phyloP scores from a whole-genome alignment of 2,329 filamentous ascomycete genomes.

The Aspergillus udagawae region DNA sequence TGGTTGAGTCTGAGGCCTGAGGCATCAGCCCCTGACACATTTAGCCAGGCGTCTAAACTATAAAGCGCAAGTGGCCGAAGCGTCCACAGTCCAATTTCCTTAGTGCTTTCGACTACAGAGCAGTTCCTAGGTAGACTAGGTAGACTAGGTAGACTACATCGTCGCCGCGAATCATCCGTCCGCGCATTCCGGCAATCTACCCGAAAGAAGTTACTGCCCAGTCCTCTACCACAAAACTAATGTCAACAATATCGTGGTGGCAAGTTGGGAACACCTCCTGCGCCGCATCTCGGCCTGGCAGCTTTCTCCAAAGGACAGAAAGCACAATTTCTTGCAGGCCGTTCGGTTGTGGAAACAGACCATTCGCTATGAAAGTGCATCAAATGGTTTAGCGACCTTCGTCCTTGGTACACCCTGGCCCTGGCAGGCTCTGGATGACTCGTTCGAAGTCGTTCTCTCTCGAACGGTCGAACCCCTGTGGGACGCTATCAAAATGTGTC shows the following conservation, averaged over 20 bases:
- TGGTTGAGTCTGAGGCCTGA: conserved; percentile 6
- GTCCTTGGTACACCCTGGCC: not conserved
- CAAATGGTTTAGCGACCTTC: not conserved
- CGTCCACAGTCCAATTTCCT: not conserved
- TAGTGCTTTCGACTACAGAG: not conserved
- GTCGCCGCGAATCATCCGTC: not conserved
- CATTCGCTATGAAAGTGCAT: not conserved
- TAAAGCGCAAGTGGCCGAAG: not conserved
- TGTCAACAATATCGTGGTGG: not conserved
- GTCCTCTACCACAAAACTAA: not conserved
- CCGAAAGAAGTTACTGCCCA: not conserved
- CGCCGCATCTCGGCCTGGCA: not conserved
- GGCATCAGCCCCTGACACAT: not conserved
- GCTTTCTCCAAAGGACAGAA: not conserved
- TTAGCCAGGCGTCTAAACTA: too few relatives aligned
- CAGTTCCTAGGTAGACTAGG: too few relatives aligned
- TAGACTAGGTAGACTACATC: not conserved
- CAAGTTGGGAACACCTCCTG: not conserved
- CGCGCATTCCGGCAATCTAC: not conserved
- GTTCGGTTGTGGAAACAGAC: not conserved
- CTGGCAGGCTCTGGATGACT: not conserved
- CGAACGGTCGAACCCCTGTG: not conserved
- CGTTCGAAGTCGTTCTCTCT: not conserved
- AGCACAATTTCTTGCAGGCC: not conserved
- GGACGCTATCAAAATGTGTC: not conserved